A percentile compares a stretch with the other conserved stretches of the same genome.
phyloP scores from a whole-genome alignment of 129 eudicot species.

The Rutidosis leptorrhynchoides region DNA sequence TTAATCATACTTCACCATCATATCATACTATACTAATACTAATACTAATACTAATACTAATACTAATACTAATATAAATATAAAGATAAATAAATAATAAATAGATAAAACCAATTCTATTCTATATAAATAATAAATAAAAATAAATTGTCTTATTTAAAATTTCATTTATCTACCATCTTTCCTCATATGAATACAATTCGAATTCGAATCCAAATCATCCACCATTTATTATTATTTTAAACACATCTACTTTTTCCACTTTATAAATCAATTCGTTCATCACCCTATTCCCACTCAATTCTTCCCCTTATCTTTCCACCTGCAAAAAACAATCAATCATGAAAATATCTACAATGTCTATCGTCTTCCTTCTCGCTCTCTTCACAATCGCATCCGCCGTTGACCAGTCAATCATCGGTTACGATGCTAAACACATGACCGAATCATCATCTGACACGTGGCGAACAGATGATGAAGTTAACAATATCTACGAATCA shows the following conservation, averaged over 20 bases:
- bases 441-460: slow-evolving; percentile 15
- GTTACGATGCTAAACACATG: slow-evolving; percentile 46
- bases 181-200: neutral
- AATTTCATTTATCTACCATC: neutral
- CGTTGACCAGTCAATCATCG: slow-evolving; percentile 74
- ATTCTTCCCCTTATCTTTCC: neutral
- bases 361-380: slow-evolving; percentile 30
- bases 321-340: slow-evolving; percentile 6
- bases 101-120: too few relatives aligned
- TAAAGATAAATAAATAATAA: too few relatives aligned
- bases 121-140: too few relatives aligned
- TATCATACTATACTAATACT: too few relatives aligned
- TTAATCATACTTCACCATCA: too few relatives aligned
- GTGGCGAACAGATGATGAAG: slow-evolving; percentile 49
- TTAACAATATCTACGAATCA: slow-evolving; percentile 58
- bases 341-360: slow-evolving; percentile 33
- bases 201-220: neutral
- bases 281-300: neutral
- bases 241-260: neutral
- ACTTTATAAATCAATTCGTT: neutral
- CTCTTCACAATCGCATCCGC: slow-evolving; percentile 49
- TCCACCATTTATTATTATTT: neutral
- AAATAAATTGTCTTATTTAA: too few relatives aligned
- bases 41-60: too few relatives aligned
- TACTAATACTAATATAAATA: too few relatives aligned